Percentiles rank a stretch among this genome's conserved stretches.
These are phyloP conservation scores for Boletus sp. DNA, from an alignment of 768 basidiomycete genomes.

Conservation along the genomic window DNA sequence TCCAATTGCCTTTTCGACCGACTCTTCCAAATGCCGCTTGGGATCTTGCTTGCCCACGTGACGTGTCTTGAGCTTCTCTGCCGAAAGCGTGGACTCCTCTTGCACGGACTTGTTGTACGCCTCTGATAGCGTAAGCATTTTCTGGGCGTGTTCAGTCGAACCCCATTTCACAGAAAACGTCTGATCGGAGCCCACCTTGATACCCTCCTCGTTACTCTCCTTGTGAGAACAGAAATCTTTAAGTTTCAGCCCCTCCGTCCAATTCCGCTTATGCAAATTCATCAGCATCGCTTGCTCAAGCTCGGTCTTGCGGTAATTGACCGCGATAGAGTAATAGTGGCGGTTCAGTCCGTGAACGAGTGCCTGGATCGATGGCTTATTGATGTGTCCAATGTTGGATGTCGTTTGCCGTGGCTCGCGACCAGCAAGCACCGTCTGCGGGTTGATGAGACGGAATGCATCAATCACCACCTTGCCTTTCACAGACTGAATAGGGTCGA, in stretches of 20 bases:
- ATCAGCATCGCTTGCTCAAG: slow-evolving; percentile 98
- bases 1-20: slow-evolving; percentile 97
- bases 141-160: slow-evolving; percentile 16
- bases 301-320: slow-evolving; percentile 98
- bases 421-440: slow-evolving; percentile 84
- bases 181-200: slow-evolving; percentile 66
- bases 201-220: slow-evolving; percentile 85
- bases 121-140: slow-evolving; percentile 91
- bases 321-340: slow-evolving; percentile 97
- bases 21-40: slow-evolving; percentile 95
- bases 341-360: slow-evolving; percentile 97
- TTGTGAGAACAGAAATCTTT: slow-evolving; percentile 89
- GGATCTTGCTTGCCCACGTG: slow-evolving; percentile 98
- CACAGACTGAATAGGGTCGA: slow-evolving; percentile 98
- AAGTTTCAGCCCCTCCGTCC: slow-evolving; percentile 95
- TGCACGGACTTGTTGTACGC: slow-evolving; percentile 98
- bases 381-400: slow-evolving; percentile 97
- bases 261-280: slow-evolving; percentile 98
- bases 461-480: slow-evolving; percentile 99
- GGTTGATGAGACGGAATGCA: slow-evolving; percentile 96
- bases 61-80: slow-evolving; percentile 93
- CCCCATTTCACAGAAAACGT: slow-evolving; percentile 14
- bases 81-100: slow-evolving; percentile 93
- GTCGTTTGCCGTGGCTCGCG: slow-evolving; percentile 97
- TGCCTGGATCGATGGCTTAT: slow-evolving; percentile 99